phyloP scores from a whole-genome alignment of 2,329 filamentous ascomycete genomes.

The Beauveria rudraprayagi region DNA sequence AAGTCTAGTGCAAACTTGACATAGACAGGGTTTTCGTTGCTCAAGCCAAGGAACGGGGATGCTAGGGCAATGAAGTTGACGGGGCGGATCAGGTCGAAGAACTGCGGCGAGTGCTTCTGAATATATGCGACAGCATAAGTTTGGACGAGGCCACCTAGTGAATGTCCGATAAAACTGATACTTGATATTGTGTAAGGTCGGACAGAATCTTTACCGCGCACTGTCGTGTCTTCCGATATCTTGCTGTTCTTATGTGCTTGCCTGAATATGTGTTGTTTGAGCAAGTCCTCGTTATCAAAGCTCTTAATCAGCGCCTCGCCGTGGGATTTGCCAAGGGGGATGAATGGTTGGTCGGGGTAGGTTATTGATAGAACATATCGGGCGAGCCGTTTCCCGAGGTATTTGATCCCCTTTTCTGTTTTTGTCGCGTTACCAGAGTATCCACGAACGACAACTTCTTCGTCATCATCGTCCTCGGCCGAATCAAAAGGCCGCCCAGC shows the following conservation, averaged over 20 bases:
- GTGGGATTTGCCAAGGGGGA: slow-evolving; percentile 52
- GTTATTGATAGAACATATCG: slow-evolving; percentile 85
- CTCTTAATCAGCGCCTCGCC: slow-evolving; percentile 34
- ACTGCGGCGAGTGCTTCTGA: slow-evolving; percentile 86
- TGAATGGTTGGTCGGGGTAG: slow-evolving; percentile 85
- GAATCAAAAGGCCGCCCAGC: slow-evolving; percentile 17
- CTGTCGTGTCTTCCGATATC: slow-evolving; percentile 46
- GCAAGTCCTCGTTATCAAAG: slow-evolving; percentile 32
- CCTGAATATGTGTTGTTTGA: slow-evolving; percentile 34
- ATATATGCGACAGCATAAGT: slow-evolving; percentile 95
- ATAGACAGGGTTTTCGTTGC: slow-evolving; percentile 96
- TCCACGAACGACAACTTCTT: slow-evolving; percentile 81
- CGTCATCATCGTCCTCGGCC: slow-evolving; percentile 52
- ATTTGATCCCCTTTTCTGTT: slow-evolving; percentile 94
- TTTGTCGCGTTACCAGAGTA: slow-evolving; percentile 84
- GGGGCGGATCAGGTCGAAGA: slow-evolving; percentile 78
- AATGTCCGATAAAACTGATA: slow-evolving; percentile 92
- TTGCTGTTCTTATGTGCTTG: slow-evolving; percentile 55
- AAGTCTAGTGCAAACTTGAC: slow-evolving; percentile 96
- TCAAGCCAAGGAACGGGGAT: slow-evolving; percentile 80
- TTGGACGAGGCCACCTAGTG: slow-evolving; percentile 80
- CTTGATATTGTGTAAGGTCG: slow-evolving; percentile 78
- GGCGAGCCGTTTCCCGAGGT: slow-evolving; percentile 86
- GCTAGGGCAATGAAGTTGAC: slow-evolving; percentile 87
- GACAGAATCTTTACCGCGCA: slow-evolving; percentile 36